Conservation (phyloP, 306 rosid genomes). For the Astragalus membranaceus region DNA sequence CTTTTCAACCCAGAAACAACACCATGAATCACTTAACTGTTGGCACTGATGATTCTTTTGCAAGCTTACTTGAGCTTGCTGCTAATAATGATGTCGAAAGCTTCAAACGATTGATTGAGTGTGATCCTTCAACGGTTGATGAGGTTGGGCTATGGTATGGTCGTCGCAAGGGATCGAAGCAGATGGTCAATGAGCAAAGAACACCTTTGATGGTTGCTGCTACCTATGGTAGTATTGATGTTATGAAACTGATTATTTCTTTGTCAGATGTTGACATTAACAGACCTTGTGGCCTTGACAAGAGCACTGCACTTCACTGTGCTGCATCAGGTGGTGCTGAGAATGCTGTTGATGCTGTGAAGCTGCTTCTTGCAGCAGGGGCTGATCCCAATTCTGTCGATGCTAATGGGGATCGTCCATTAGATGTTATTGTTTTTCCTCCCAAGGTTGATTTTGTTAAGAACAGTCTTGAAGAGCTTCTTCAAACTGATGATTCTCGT, state of each 20-base stretch:
- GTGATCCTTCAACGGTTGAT: slow-evolving; percentile 59
- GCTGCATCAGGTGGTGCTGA: slow-evolving; percentile 90
- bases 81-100: slow-evolving; percentile 74
- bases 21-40: slow-evolving; percentile 71
- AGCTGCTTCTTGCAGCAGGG: slow-evolving; percentile 70
- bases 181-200: slow-evolving; percentile 77
- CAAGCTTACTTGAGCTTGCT: slow-evolving; percentile 80
- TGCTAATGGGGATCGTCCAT: slow-evolving; percentile 64
- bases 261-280: slow-evolving; percentile 56
- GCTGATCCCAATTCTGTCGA: slow-evolving; percentile 71
- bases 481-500: slow-evolving; percentile 40
- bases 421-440: slow-evolving; percentile 61
- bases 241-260: slow-evolving; percentile 62
- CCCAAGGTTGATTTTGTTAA: slow-evolving; percentile 48
- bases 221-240: slow-evolving; percentile 76
- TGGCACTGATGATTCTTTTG: slow-evolving; percentile 71
- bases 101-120: slow-evolving; percentile 57
- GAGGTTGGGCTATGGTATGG: slow-evolving; percentile 88
- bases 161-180: slow-evolving; percentile 73
- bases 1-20: slow-evolving; percentile 15
- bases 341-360: slow-evolving; percentile 63
- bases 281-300: slow-evolving; percentile 54
- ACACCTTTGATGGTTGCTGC: slow-evolving; percentile 96
- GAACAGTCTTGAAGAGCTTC: slow-evolving; percentile 57
- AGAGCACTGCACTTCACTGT: slow-evolving; percentile 94